These are phyloP conservation scores for Phytophthora europaea DNA, from an alignment of 352 stramenopile species.

Conservation along the genomic window DNA sequence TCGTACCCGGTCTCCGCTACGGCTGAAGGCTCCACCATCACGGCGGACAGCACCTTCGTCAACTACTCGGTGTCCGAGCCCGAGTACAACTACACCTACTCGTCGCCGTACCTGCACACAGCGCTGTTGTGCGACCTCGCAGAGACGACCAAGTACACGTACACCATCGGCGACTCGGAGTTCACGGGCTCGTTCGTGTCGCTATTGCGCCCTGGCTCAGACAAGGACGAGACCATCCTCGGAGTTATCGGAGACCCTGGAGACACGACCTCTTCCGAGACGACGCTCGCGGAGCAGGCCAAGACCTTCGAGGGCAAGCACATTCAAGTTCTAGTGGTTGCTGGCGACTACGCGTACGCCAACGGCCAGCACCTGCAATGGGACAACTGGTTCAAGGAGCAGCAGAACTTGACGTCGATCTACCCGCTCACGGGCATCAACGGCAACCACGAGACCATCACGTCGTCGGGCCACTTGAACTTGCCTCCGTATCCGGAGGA, in stretches of 20 bases:
- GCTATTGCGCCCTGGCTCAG: conserved; percentile 37
- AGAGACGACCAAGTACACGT: conserved; percentile 56
- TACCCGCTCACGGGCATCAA: conserved; percentile 62
- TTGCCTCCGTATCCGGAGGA: conserved; percentile 52
- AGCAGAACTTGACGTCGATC: conserved; percentile 55
- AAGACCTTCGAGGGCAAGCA: conserved; percentile 52
- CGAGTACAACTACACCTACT: conserved; percentile 64
- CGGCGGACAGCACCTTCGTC: conserved; percentile 37
- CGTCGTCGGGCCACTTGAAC: conserved; percentile 51
- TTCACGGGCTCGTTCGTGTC: conserved; percentile 50
- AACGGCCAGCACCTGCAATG: conserved; percentile 74
- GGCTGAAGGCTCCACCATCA: conserved; percentile 25
- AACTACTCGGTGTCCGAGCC: conserved; percentile 48
- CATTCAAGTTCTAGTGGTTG: conserved; percentile 60
- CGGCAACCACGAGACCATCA: conserved; percentile 78
- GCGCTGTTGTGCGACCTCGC: conserved; percentile 52
- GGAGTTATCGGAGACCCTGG: conserved; percentile 54
- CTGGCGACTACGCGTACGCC: conserved; percentile 74
- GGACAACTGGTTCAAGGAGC: conserved; percentile 76
- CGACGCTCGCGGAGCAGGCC: conserved; percentile 38
- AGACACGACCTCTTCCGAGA: conserved; percentile 48
- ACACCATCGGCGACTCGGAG: conserved; percentile 50
- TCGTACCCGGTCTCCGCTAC: conserved; percentile 44
- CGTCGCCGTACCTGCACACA: conserved; percentile 61
- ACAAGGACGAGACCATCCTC: conserved; percentile 52